Percentiles rank a stretch among this genome's conserved stretches.
phyloP scores from a whole-genome alignment of 2,329 filamentous ascomycete species.

The Cyphellophora attinorum region DNA sequence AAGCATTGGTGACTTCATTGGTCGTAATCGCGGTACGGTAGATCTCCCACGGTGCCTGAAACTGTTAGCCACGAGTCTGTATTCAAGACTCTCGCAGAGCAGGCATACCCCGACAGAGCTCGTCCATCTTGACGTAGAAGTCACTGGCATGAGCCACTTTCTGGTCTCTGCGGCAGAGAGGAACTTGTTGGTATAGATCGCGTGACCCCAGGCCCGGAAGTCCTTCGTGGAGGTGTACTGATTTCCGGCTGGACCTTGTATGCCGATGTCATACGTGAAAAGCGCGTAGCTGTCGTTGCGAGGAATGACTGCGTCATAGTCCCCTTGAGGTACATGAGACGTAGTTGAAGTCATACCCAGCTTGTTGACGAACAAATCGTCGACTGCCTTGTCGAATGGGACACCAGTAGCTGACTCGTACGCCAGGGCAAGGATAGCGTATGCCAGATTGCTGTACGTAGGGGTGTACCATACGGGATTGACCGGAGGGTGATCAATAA shows the following conservation, averaged over 20 bases:
- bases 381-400: conserved; percentile 22
- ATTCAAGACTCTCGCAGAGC: neutral
- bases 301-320: conserved; percentile 27
- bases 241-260: conserved; percentile 18
- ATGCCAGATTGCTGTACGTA: conserved; percentile 28
- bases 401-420: conserved; percentile 30
- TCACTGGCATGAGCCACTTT: conserved; percentile 37
- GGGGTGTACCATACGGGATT: conserved; percentile 21
- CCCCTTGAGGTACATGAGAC: conserved; percentile 19
- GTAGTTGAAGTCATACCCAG: conserved; percentile 30
- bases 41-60: conserved; percentile 23
- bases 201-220: conserved; percentile 32
- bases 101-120: conserved; percentile 23
- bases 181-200: conserved; percentile 30
- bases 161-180: conserved; percentile 27
- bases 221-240: conserved; percentile 36
- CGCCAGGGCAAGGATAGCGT: conserved; percentile 27
- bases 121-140: conserved; percentile 22
- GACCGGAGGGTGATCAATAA: conserved; percentile 4
- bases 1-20: conserved; percentile 4
- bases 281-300: conserved; percentile 17
- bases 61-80: conserved; percentile 22
- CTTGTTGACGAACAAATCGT: conserved; percentile 21
- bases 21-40: conserved; percentile 2
- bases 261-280: conserved; percentile 6